Percentiles rank a stretch among this genome's conserved stretches.
These are phyloP conservation scores for Gyrodon lividus DNA, from an alignment of 768 basidiomycete genomes.

Conservation along the genomic window DNA sequence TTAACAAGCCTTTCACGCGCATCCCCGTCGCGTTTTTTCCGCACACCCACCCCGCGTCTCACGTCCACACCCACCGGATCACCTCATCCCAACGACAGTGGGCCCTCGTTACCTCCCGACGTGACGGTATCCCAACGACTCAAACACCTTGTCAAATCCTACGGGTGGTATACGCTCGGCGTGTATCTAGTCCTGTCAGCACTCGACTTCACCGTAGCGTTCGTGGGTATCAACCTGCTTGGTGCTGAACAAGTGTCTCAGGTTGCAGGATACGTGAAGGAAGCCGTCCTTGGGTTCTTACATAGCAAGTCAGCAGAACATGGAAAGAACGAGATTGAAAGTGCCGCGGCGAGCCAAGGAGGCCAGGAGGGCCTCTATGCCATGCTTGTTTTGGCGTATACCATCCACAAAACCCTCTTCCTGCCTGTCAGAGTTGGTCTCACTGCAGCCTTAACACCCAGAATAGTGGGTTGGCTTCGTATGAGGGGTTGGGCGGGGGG, in stretches of 20 bases:
- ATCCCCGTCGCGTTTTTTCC: conserved; percentile 46
- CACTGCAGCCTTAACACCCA: conserved; percentile 83
- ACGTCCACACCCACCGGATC: conserved; percentile 30
- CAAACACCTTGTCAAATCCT: conserved; percentile 82
- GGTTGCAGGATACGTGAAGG: conserved; percentile 58
- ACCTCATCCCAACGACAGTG: conserved; percentile 10
- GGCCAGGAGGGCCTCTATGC: conserved; percentile 83
- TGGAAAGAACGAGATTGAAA: conserved; percentile 63
- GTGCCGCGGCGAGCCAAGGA: conserved; percentile 28
- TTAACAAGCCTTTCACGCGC: conserved; percentile 31
- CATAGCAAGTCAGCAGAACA: conserved; percentile 60
- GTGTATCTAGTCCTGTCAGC: conserved; percentile 75
- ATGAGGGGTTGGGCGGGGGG: conserved; percentile 78
- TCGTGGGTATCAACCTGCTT: conserved; percentile 78
- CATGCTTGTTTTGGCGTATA: conserved; percentile 90
- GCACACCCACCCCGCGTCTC: conserved; percentile 48
- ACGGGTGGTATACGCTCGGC: conserved; percentile 95
- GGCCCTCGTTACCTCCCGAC: conserved; percentile 41
- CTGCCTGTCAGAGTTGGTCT: conserved; percentile 86
- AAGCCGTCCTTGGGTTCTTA: conserved; percentile 43
- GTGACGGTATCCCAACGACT: conserved; percentile 66
- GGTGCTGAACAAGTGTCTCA: conserved; percentile 89
- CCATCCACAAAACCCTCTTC: conserved; percentile 93
- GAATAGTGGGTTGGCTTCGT: conserved; percentile 83
- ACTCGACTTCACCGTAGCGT: conserved; percentile 83